A percentile compares a stretch with the other conserved stretches of the same genome.
Conservation (phyloP, 805 yeast species). For the Torulaspora delbrueckii region DNA sequence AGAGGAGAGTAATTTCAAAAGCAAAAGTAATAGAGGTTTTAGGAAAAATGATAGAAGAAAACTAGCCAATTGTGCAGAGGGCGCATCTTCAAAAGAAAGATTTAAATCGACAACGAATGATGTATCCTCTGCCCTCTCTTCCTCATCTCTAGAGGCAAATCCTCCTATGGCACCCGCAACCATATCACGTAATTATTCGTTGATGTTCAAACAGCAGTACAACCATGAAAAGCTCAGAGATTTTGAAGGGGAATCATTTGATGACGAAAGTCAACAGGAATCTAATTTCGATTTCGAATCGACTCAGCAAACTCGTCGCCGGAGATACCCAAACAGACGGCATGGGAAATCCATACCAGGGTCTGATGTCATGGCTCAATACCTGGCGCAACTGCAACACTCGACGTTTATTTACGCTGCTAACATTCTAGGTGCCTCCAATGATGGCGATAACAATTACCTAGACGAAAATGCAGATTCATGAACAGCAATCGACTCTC, state of each 20-base stretch:
- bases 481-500: not conserved
- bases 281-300: constrained; percentile 1
- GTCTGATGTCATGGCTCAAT: constrained; percentile 73
- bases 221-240: constrained; percentile 5
- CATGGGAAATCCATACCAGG: constrained; percentile 42
- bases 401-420: constrained; percentile 52
- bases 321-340: constrained; percentile 7
- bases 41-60: constrained; percentile 1
- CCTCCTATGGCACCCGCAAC: constrained; percentile 29
- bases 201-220: constrained; percentile 10
- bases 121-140: constrained; percentile 14
- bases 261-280: not conserved
- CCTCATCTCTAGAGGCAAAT: constrained; percentile 18
- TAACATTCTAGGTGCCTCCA: constrained; percentile 48
- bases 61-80: not conserved
- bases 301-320: constrained; percentile 2
- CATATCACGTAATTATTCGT: constrained; percentile 19
- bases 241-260: constrained; percentile 3
- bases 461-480: constrained; percentile 16
- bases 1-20: not conserved
- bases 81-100: not conserved
- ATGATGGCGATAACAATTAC: constrained; percentile 29
- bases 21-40: not conserved
- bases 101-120: constrained; percentile 2
- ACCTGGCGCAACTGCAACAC: constrained; percentile 66